Conservation (phyloP, 768 basidiomycete species). For the Termitomyces sp. region DNA sequence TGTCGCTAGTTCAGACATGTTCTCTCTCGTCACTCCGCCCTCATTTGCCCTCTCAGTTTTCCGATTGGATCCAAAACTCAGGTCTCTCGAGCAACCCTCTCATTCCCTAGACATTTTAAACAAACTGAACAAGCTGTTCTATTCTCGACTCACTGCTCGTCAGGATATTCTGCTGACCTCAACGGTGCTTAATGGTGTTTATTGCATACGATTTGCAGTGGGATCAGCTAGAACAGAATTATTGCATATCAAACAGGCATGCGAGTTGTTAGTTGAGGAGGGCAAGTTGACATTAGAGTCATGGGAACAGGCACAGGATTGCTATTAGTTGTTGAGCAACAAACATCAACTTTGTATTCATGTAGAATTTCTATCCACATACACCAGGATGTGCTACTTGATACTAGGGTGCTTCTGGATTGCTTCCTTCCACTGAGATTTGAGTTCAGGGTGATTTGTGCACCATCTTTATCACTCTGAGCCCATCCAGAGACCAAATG, state of each 20-base stretch:
- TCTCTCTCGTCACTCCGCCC: conserved; percentile 67
- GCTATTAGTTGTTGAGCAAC: neutral
- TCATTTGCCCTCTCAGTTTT: conserved; percentile 78
- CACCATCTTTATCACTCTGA: too few relatives aligned
- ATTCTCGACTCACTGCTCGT: conserved; percentile 52
- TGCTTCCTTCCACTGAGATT: too few relatives aligned
- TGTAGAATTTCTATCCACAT: too few relatives aligned
- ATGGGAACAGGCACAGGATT: conserved; percentile 30
- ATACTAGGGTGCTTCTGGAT: too few relatives aligned
- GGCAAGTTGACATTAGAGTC: conserved; percentile 43
- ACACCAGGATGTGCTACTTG: neutral
- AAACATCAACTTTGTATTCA: neutral
- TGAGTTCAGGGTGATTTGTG: too few relatives aligned
- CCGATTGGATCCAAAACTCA: conserved; percentile 47
- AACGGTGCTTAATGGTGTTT: conserved; percentile 68
- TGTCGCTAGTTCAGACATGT: conserved; percentile 45
- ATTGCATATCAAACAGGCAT: conserved; percentile 60
- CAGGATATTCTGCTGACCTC: conserved; percentile 74
- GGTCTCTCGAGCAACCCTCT: conserved; percentile 11
- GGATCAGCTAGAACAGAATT: conserved; percentile 69
- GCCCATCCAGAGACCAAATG: too few relatives aligned
- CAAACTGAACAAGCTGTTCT: conserved; percentile 62
- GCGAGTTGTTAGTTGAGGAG: conserved; percentile 54
- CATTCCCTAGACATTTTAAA: conserved; percentile 46
- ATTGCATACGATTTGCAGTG: conserved; percentile 76